Evolutionary conservation across 2,329 filamentous ascomycete species (phyloP).

Genomic region (Grosmannia serpens): DNA sequence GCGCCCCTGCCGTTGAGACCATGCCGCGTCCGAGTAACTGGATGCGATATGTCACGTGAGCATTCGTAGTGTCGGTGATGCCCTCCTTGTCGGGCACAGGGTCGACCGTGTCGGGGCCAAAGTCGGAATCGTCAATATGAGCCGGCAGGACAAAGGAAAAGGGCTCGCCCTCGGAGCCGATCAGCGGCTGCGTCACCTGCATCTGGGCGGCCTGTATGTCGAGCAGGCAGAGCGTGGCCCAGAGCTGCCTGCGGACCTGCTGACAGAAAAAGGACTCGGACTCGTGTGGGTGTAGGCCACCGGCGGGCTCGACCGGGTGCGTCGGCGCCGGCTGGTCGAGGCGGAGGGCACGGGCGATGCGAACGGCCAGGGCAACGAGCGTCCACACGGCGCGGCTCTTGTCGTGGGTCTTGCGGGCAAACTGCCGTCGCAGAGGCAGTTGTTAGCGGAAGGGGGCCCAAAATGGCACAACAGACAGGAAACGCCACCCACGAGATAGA

Average conservation of each 20-base stretch:
- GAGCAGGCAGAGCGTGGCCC: slow-evolving; percentile 15
- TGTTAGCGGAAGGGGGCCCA: not conserved
- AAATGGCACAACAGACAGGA: slow-evolving; percentile 18
- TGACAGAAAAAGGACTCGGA: slow-evolving; percentile 11
- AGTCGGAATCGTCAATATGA: slow-evolving; percentile 11
- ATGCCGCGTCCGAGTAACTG: slow-evolving; percentile 13
- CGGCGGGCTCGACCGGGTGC: not conserved
- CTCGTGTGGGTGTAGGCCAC: too few species aligned
- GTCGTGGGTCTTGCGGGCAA: slow-evolving; percentile 8
- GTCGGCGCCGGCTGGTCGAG: slow-evolving; percentile 1
- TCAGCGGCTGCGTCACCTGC: slow-evolving; percentile 14
- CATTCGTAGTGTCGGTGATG: slow-evolving; percentile 19
- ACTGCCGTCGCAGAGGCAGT: not conserved
- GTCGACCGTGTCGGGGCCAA: slow-evolving; percentile 10
- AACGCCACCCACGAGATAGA: slow-evolving; percentile 19
- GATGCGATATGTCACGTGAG: slow-evolving; percentile 16
- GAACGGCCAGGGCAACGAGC: slow-evolving; percentile 17
- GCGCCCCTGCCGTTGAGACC: slow-evolving; percentile 7
- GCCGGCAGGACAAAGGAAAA: slow-evolving; percentile 7
- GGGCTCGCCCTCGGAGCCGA: slow-evolving; percentile 8
- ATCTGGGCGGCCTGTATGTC: slow-evolving; percentile 14
- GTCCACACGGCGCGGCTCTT: slow-evolving; percentile 18
- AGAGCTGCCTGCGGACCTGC: slow-evolving; percentile 14
- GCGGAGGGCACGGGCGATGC: slow-evolving; percentile 16
- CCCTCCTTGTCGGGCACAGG: slow-evolving; percentile 11